Base-by-base conservation (phyloP, 306 rosid genomes). In the Betula pendula region DNA sequence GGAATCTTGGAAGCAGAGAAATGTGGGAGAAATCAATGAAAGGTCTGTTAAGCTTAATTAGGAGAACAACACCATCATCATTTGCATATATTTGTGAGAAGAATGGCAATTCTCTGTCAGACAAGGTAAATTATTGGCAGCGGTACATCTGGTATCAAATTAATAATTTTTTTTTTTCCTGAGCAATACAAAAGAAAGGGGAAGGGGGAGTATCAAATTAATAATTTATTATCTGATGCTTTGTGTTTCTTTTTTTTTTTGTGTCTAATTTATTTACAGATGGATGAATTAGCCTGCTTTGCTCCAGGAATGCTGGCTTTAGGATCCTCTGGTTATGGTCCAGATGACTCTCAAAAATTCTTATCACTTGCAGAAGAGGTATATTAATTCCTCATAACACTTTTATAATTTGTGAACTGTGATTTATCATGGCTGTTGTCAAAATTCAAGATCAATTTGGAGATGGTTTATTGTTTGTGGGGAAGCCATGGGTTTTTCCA, bases 11-110 rank as follows among this genome's bases (percentile, higher is more conserved):
- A 84, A 85, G 75, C 91, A 96, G 99, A 84, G 99, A 96, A 81
- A 96, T 96, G 99, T 96, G 99, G 99, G 99, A 96, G 88, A 93
- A 88, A 71, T 96, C 99, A 66, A 96, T 96, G 99, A 89, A 75
- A 78, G 99, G 99, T 72, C 77, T 93, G 62, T 76, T 52, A 74
- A 87, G 91, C 87, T 86, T 96, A 89, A 76, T 93, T 69, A 83
- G 90, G 89, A 86, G 84, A 83, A 81, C 98, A 68, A 91, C 94
- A 15, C 99, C 99, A 70, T 96, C 98, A 68, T 93, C 99, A 75
- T 96, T 93, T 82, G 35, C 97, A 53, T 96, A 96, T 85, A 70
- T 96, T 80, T 93, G 99, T 75, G 99, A 96, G 92, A 96, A 91
- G 92, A 89, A 85, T 77, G 99, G 99, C 74, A 83, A 81, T 80